phyloP scores from a whole-genome alignment of 164 flowering plant genomes.

The Magnolia kwangsiensis region DNA sequence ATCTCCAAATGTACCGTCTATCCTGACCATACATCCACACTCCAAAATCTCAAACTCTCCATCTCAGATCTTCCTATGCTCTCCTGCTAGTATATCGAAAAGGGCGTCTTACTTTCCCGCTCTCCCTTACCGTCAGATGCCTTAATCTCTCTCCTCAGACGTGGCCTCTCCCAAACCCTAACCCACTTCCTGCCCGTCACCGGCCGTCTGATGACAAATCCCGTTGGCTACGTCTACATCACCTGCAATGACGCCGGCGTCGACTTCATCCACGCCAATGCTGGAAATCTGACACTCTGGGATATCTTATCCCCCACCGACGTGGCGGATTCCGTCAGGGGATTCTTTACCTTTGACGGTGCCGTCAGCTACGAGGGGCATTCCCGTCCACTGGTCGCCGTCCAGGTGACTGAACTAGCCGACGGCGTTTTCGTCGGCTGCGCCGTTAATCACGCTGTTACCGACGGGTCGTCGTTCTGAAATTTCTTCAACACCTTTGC shows the following conservation, averaged over 20 bases:
- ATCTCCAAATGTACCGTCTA: conserved; percentile 47
- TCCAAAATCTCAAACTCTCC: conserved; percentile 45
- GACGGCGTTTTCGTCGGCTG: conserved; percentile 79
- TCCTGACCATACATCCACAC: conserved; percentile 35
- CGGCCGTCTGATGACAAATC: conserved; percentile 60
- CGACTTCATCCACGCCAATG: conserved; percentile 57
- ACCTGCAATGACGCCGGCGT: conserved; percentile 68
- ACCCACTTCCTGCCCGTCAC: conserved; percentile 73
- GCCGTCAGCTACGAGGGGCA: conserved; percentile 71
- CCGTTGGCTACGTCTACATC: conserved; percentile 50
- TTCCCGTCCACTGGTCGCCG: conserved; percentile 51
- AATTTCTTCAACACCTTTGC: conserved; percentile 84
- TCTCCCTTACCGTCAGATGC: conserved; percentile 36
- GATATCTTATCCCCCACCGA: conserved; percentile 36
- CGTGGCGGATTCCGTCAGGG: conserved; percentile 39
- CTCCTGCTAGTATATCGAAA: conserved; percentile 86
- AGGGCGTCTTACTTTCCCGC: conserved; percentile 55
- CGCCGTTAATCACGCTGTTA: conserved; percentile 71
- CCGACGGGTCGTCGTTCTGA: conserved; percentile 92
- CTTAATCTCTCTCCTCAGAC: conserved; percentile 42
- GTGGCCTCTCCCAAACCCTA: conserved; percentile 51
- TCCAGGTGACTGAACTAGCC: conserved; percentile 75
- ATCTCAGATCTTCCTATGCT: conserved; percentile 94
- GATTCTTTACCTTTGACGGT: conserved; percentile 50
- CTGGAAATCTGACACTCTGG: conserved; percentile 30